phyloP scores from a whole-genome alignment of 148 eudicot species.

The Beta vulgaris region DNA sequence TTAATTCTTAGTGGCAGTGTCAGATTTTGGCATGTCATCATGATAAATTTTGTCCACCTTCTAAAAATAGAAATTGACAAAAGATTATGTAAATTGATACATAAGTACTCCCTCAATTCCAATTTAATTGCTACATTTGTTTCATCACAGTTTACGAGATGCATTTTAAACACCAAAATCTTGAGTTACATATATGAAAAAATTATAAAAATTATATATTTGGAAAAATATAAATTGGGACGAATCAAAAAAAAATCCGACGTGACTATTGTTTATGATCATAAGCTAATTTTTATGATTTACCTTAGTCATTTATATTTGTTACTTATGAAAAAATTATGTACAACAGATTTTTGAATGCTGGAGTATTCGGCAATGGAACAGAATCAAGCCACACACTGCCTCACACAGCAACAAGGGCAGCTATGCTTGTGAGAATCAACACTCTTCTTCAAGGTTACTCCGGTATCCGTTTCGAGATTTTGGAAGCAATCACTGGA shows the following conservation, averaged over 20 bases:
- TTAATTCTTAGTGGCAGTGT: neutral
- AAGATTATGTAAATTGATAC: neutral
- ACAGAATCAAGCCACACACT: constrained; percentile 61
- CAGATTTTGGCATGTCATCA: neutral
- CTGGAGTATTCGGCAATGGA: constrained; percentile 75
- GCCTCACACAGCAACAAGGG: constrained; percentile 71
- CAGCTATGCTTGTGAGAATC: constrained; percentile 86
- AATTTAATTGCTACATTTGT: too few relatives aligned
- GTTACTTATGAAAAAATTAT: too few relatives aligned
- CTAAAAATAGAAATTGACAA: neutral
- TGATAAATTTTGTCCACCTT: neutral
- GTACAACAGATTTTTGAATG: constrained; percentile 67
- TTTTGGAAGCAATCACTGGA: constrained; percentile 62
- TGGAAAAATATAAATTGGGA: too few relatives aligned
- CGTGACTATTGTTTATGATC: too few relatives aligned
- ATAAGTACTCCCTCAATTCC: too few relatives aligned
- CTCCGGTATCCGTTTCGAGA: constrained; percentile 85
- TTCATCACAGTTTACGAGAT: too few relatives aligned
- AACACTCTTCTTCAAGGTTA: constrained; percentile 92
- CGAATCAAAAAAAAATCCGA: too few relatives aligned
- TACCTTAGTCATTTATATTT: too few relatives aligned
- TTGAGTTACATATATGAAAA: too few relatives aligned
- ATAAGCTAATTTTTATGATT: too few relatives aligned
- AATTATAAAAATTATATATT: too few relatives aligned
- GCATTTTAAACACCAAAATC: too few relatives aligned